Evolutionary conservation across 306 rosid species (phyloP).

Genomic region (Vigna nakashimae): DNA sequence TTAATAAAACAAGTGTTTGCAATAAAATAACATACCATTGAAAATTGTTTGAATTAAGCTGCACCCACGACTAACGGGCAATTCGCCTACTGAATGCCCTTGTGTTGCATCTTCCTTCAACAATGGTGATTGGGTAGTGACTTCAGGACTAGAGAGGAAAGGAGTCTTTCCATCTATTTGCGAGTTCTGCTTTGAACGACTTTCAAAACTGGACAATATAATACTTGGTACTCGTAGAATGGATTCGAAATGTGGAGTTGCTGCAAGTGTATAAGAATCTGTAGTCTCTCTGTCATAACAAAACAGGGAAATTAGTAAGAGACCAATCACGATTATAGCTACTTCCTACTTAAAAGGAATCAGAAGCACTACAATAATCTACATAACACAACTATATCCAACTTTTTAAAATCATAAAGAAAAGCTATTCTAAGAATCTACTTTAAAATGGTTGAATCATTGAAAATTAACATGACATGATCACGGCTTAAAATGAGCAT

Average conservation of each 20-base stretch:
- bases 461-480: neutral
- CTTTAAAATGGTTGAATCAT: neutral
- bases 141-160: slow-evolving; percentile 56
- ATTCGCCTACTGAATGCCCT: slow-evolving; percentile 61
- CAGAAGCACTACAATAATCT: neutral
- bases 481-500: too few relatives aligned
- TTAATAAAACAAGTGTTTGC: neutral
- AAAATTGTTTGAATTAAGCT: slow-evolving; percentile 84
- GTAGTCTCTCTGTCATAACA: slow-evolving; percentile 72
- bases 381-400: slow-evolving; percentile 3
- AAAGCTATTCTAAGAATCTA: neutral
- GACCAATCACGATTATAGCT: neutral
- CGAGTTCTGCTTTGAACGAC: slow-evolving; percentile 53
- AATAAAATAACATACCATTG: slow-evolving; percentile 61
- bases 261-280: slow-evolving; percentile 79
- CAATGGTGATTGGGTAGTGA: slow-evolving; percentile 45
- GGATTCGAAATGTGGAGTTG: slow-evolving; percentile 66
- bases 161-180: slow-evolving; percentile 65
- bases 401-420: neutral
- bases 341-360: too few relatives aligned
- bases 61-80: slow-evolving; percentile 70
- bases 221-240: slow-evolving; percentile 56
- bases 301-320: neutral
- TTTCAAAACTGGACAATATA: slow-evolving; percentile 57
- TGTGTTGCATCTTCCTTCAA: slow-evolving; percentile 47